Evolutionary conservation across 345 rosid species (phyloP), one percentile per base, ranked within the genome.

Genomic region (Citropsis articulata): DNA sequence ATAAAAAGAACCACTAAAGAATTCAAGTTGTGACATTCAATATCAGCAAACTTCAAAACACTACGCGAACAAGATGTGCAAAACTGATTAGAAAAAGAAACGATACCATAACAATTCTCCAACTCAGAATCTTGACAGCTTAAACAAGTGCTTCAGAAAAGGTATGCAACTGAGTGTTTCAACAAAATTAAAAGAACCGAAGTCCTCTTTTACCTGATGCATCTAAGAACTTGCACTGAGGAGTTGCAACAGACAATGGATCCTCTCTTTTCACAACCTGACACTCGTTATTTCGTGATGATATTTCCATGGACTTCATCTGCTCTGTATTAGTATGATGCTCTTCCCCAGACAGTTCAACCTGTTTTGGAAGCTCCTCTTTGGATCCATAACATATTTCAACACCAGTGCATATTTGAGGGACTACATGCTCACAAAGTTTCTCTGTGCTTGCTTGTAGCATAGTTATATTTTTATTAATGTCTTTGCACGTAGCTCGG

Each of bases 161-260:
- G n/a, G 62, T 61, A 48, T 12, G 4, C 19, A 45, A 45, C 50
- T 4, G 14, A 45, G 50, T 45, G 21, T 76, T 24, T 62, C 31
- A 12, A 19, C 62, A 35, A n/a, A 35, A 35, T 69, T 48, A 48
- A 48, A n/a, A 27, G 56, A 69, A 21, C 50, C 35, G 63, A 56
- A 75, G 63, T n/a, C 33, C 50, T 80, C 62, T 66, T 82, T 55
- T 75, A 88, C 93, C 89, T 80, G 89, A 79, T 76, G 81, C 87
- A 77, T 78, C 79, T 35, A 56, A 84, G 55, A 81, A 77, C 79
- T 81, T 88, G 77, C 81, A 71, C 77, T 53, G 83, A 55, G 87
- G 85, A 81, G 90, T 87, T 57, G 78, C 53, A 75, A 71, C 73
- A 64, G 86, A 81, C 71, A 78, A 40, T 18, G 83, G 82, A 40